Percentiles rank a stretch among this genome's conserved stretches.
phyloP scores from a whole-genome alignment of 441 rosid species.

The Gossypium lobatum region DNA sequence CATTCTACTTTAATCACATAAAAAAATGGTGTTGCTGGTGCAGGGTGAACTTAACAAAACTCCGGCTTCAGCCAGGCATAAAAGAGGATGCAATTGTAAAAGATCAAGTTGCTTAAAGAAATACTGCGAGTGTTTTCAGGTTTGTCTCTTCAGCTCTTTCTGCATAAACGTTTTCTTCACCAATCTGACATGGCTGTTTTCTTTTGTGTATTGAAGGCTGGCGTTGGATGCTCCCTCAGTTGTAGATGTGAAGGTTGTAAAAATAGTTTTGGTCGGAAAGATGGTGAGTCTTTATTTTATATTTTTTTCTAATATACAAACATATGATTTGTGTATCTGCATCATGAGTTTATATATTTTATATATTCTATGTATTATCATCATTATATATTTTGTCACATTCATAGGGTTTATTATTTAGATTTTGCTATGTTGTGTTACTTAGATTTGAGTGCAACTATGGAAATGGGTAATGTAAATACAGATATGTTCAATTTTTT shows the following conservation, averaged over 20 bases:
- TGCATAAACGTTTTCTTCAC: background rate
- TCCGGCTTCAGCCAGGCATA: slow-evolving; percentile 64
- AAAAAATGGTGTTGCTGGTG: slow-evolving; percentile 9
- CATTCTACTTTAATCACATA: background rate
- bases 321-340: background rate
- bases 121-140: slow-evolving; percentile 73
- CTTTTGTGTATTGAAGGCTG: slow-evolving; percentile 34
- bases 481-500: too few species aligned
- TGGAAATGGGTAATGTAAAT: too few species aligned
- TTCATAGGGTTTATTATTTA: background rate
- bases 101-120: slow-evolving; percentile 62
- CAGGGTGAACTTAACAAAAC: slow-evolving; percentile 55
- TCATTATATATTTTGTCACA: background rate
- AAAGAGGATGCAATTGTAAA: slow-evolving; percentile 67
- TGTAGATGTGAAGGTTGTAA: slow-evolving; percentile 65
- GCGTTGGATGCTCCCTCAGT: slow-evolving; percentile 62
- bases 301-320: background rate
- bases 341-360: background rate
- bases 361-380: background rate
- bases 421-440: background rate
- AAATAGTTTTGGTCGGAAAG: slow-evolving; percentile 40
- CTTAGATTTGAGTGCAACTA: too few species aligned
- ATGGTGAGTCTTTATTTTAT: slow-evolving; percentile 30
- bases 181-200: slow-evolving; percentile 23
- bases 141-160: slow-evolving; percentile 20